A percentile compares a stretch with the other conserved stretches of the same genome.
Conservation (phyloP, 2,329 filamentous ascomycete genomes). For the Alternaria conjuncta region DNA sequence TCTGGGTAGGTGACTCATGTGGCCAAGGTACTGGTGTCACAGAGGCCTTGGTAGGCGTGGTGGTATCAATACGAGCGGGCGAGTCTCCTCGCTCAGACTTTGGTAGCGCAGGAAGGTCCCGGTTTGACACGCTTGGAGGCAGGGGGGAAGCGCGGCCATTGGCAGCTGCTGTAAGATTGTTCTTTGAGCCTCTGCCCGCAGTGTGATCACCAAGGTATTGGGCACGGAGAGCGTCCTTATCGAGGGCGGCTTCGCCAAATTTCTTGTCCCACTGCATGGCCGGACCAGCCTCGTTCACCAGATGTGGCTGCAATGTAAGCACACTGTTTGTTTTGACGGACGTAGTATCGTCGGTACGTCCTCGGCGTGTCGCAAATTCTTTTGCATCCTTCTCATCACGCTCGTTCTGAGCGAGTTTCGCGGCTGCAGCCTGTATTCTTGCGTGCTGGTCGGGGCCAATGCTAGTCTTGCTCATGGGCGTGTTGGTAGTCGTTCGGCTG, state of each 20-base stretch:
- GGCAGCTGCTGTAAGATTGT: slow-evolving; percentile 48
- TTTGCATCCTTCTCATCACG: slow-evolving; percentile 62
- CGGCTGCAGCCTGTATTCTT: slow-evolving; percentile 88
- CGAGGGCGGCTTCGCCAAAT: slow-evolving; percentile 91
- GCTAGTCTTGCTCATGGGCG: slow-evolving; percentile 75
- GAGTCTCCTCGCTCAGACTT: slow-evolving; percentile 36
- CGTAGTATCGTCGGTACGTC: slow-evolving; percentile 61
- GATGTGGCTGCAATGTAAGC: slow-evolving; percentile 82
- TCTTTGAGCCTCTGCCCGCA: slow-evolving; percentile 71
- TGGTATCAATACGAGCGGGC: slow-evolving; percentile 30
- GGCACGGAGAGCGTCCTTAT: slow-evolving; percentile 82
- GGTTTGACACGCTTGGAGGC: slow-evolving; percentile 38
- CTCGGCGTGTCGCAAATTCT: slow-evolving; percentile 60
- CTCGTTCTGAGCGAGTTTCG: slow-evolving; percentile 77
- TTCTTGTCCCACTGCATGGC: slow-evolving; percentile 97
- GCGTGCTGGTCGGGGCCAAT: slow-evolving; percentile 92
- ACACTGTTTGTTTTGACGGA: slow-evolving; percentile 84
- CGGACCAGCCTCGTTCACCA: slow-evolving; percentile 85
- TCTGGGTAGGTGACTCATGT: slow-evolving; percentile 29
- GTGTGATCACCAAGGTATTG: slow-evolving; percentile 80
- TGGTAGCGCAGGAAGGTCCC: slow-evolving; percentile 53
- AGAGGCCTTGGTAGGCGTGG: slow-evolving; percentile 35
- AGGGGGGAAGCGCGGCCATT: slow-evolving; percentile 41
- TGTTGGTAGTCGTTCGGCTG: slow-evolving; percentile 56
- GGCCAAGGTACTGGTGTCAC: slow-evolving; percentile 44